Base-by-base conservation (phyloP, 345 rosid species). In the Hirschfeldia incana region DNA sequence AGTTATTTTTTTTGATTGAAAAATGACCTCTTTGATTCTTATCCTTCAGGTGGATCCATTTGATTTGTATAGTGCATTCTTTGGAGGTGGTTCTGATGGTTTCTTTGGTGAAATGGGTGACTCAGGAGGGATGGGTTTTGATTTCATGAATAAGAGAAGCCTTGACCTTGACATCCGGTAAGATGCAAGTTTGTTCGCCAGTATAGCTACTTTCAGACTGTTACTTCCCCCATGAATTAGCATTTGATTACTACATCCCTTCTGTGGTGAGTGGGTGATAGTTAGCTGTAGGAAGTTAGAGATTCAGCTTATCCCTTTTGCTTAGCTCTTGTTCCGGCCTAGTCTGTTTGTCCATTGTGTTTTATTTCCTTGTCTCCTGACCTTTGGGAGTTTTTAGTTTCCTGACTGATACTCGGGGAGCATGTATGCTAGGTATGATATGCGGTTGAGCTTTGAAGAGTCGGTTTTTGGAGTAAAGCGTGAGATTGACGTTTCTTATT, bases 391-490 rank as follows among this genome's bases (percentile, higher is more conserved):
- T 8, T 71, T 64, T n/a, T 39, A 1, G 66, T 74, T 16, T 51
- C n/a, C 2, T 74, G 10, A 42, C 26, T 42, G 21, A 72, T 44
- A 32, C n/a, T 59, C 0, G 13, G 64, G 65, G 66, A 26, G 26
- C 58, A 2, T 76, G 5, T 70, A 1, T 29, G 30, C 3, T 75
- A 94, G 98, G 86, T 87, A 82, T 76, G 87, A 91, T 58, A 85
- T 94, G 75, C 81, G 84, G 81, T 76, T 94, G 87, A 92, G 89
- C 83, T 91, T 94, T 73, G 91, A 92, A 86, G 98, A 94, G 85
- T 90, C 98, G 5, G 72, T 94, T 67, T 89, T 87, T 72, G 98
- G 98, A 76, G 97, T 83, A 66, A 76, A 88, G 74, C 87, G 71
- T 59, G 89, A 90, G 73, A 87, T 92, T 53, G 88, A 87, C 73